Evolutionary conservation across 139 green algal genomes (phyloP).

Genomic region (Chlamydomonas sp.): DNA sequence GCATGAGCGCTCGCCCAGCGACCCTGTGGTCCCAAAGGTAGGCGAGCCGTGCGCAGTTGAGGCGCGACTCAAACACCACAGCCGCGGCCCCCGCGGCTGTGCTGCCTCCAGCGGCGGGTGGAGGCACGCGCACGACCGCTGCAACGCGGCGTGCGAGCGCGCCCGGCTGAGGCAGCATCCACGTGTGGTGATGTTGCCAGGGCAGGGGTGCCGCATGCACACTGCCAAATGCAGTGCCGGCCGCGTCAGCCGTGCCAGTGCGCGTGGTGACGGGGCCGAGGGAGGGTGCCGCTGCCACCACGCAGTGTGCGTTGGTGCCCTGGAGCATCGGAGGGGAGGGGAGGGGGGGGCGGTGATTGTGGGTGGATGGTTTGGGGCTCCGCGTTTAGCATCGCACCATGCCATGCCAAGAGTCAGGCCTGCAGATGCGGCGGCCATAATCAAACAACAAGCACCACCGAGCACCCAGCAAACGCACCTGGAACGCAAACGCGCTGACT

Average conservation of each 20-base stretch:
- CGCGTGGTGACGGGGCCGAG: too few species aligned
- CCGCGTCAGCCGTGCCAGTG: too few species aligned
- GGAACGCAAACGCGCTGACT: slow-evolving; percentile 22
- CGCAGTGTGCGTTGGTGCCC: slow-evolving; percentile 64
- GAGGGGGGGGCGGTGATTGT: background rate
- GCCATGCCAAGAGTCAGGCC: too few species aligned
- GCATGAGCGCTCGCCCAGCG: slow-evolving; percentile 26
- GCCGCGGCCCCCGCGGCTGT: background rate
- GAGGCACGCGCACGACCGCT: slow-evolving; percentile 1
- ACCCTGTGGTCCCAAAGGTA: slow-evolving; percentile 25
- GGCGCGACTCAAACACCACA: background rate
- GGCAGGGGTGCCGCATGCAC: background rate
- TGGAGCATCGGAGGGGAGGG: slow-evolving; percentile 35
- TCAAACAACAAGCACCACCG: too few species aligned
- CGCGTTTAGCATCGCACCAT: too few species aligned
- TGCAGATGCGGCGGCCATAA: too few species aligned
- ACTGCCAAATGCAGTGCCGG: slow-evolving; percentile 4
- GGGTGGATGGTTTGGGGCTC: too few species aligned
- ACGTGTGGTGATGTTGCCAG: slow-evolving; percentile 15
- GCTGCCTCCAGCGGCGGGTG: background rate
- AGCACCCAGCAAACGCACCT: too few species aligned
- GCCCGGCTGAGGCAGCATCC: slow-evolving; percentile 10
- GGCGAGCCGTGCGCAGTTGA: slow-evolving; percentile 8
- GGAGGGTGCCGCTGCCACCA: slow-evolving; percentile 28
- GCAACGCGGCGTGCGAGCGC: background rate